phyloP scores from a whole-genome alignment of 75 land plant species.

The Selaginella moellendorffii region DNA sequence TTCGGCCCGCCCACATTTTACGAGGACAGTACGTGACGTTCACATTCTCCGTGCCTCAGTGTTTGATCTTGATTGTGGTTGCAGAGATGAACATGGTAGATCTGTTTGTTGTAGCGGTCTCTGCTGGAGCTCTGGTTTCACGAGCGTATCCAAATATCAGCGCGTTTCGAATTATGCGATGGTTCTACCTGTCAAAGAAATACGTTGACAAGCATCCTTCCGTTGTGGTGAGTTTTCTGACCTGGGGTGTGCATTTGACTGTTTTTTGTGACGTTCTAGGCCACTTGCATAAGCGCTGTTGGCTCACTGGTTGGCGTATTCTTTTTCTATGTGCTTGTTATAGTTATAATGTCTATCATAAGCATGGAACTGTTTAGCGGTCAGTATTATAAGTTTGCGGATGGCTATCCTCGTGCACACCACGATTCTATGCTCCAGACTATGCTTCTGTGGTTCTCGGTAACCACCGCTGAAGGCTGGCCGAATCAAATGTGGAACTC shows the following conservation, averaged over 20 bases:
- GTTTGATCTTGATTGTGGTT: too few species aligned
- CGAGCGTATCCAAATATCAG: conserved; percentile 19
- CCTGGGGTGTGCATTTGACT: background rate
- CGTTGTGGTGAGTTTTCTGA: background rate
- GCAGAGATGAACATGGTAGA: conserved; percentile 29
- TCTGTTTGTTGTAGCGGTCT: conserved; percentile 15
- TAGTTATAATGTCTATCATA: conserved; percentile 21
- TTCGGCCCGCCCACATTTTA: conserved; percentile 8
- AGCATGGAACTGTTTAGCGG: conserved; percentile 26
- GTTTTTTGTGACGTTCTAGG: conserved; percentile 12
- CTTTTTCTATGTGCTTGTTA: conserved; percentile 18
- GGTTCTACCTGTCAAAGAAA: conserved; percentile 11
- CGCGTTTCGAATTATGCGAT: conserved; percentile 19
- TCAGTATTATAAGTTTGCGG: conserved; percentile 12
- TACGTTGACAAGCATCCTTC: background rate
- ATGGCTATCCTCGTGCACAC: conserved; percentile 22
- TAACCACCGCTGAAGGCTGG: conserved; percentile 28
- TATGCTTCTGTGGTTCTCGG: conserved; percentile 19
- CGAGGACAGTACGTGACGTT: conserved; percentile 21
- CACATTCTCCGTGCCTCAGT: too few species aligned
- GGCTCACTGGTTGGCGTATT: conserved; percentile 14
- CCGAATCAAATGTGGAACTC: conserved; percentile 26
- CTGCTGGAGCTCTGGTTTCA: conserved; percentile 13
- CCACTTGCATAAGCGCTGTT: conserved; percentile 14
- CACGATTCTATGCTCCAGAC: conserved; percentile 16